Evolutionary conservation across 2,329 filamentous ascomycete genomes (phyloP).

Genomic region (Zelopaecilomyces penicillatus): DNA sequence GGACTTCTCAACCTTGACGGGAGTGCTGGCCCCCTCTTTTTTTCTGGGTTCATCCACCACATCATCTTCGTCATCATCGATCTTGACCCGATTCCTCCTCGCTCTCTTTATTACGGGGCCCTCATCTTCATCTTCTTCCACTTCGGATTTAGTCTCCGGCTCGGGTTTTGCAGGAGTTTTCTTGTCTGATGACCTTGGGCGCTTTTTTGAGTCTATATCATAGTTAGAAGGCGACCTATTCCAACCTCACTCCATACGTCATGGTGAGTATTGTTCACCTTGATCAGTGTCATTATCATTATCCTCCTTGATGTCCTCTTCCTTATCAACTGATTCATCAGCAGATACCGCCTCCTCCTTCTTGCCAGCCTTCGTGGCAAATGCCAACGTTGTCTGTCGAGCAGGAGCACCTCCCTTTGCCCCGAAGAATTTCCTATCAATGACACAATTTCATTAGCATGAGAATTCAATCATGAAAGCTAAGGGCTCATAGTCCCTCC

Average conservation of each 20-base stretch:
- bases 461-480: neutral
- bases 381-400: constrained; percentile 73
- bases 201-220: constrained; percentile 37
- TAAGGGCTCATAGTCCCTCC: neutral
- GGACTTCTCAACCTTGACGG: constrained; percentile 13
- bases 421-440: constrained; percentile 74
- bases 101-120: constrained; percentile 53
- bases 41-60: constrained; percentile 29
- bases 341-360: constrained; percentile 19
- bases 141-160: constrained; percentile 20
- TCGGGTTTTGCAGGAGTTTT: neutral
- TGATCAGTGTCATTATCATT: no score
- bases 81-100: constrained; percentile 36
- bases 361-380: constrained; percentile 51
- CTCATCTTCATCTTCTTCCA: constrained; percentile 45
- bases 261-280: no score
- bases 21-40: constrained; percentile 9
- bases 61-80: constrained; percentile 47
- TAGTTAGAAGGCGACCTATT: no score
- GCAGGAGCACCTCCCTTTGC: constrained; percentile 45
- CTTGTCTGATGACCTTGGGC: constrained; percentile 21
- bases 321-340: constrained; percentile 20
- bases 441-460: constrained; percentile 3
- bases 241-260: no score
- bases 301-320: constrained; percentile 28